Base-by-base conservation (phyloP, 305 asterid genomes). In the Stenogyne calaminthoides region DNA sequence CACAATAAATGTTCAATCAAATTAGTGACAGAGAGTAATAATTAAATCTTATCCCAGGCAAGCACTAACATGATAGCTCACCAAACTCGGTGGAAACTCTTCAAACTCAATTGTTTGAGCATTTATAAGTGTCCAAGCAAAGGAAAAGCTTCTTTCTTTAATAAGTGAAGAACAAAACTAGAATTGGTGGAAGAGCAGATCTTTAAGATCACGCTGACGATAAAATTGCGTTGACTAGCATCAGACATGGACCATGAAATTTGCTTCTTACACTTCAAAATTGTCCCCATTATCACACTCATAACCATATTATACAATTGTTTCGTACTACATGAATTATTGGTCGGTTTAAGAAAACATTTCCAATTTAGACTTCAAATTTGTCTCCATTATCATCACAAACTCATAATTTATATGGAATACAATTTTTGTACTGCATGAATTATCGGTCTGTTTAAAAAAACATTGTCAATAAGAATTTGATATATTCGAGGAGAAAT, bases 231-330 rank as follows among this genome's bases (percentile, higher is more conserved):
- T 76, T 80, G 83, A 76, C 80, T 22, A 32, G 27, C 34, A 74
- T 47, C 70, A 76, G 70, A 67, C 83, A 72, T 72, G 86, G 83
- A 78, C 79, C 86, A 61, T 44, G 16, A 68, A 56, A 64, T 64
- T 70, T 74, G 80, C 56, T 20, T 34, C 66, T 44, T 72, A 27
- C 7, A 25, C 51, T 61, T 25, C 36, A n/a, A 9, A 20, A 15
- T 32, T 16, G 47, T 37, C 67, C 20, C 49, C 29, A 39, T 56
- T 39, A 12, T 39, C 8, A 67, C 20, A 16, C 47, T 62, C 46
- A 37, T 18, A 8, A 36, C 32, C 51, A 14, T n/a, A 11, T 16
- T 32, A 5, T 32, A n/a, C n/a, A 32, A 32, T 32, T 5, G n/a
- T 32, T 4, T 27, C 32, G 2, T 7, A 60, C 46, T 47, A 14